Percentiles rank a stretch among this genome's conserved stretches.
phyloP scores from a whole-genome alignment of 2,329 filamentous ascomycete genomes.

The Magnaporthiopsis poae region DNA sequence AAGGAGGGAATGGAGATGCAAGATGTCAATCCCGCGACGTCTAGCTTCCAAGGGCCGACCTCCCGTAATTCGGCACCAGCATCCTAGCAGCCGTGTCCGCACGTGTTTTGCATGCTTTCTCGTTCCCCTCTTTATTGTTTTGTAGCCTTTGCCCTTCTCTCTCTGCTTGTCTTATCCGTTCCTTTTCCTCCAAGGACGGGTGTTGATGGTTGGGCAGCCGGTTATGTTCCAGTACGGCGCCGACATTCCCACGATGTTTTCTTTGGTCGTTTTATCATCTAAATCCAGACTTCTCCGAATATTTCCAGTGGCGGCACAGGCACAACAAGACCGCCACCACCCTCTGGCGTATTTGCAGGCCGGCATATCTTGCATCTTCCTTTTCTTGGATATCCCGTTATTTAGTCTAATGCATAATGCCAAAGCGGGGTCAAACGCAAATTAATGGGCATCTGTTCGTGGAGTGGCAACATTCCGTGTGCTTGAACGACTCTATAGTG shows the following conservation, averaged over 20 bases:
- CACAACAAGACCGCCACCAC: neutral
- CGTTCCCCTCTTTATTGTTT: conserved; percentile 1
- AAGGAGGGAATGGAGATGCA: conserved; percentile 63
- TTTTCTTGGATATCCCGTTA: neutral
- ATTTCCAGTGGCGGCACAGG: neutral
- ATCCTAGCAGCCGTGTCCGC: neutral
- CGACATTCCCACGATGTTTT: neutral
- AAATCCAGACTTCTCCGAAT: neutral
- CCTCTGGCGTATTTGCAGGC: neutral
- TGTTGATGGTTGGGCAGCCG: neutral
- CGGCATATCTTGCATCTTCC: neutral
- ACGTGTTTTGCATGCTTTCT: neutral
- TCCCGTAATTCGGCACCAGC: conserved; percentile 23
- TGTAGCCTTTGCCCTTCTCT: neutral
- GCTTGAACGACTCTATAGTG: neutral
- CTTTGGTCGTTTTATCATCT: neutral
- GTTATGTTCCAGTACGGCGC: neutral
- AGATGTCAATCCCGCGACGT: conserved; percentile 37
- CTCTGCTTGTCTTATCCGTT: neutral
- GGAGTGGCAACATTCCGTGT: neutral
- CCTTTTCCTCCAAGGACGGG: neutral
- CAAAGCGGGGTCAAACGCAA: neutral
- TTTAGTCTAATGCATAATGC: conserved; percentile 1
- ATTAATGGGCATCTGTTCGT: neutral
- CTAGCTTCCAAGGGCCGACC: conserved; percentile 45